A percentile compares a stretch with the other conserved stretches of the same genome.
Conservation (phyloP, 2,329 filamentous ascomycete genomes). For the Blastomyces gilchristii region DNA sequence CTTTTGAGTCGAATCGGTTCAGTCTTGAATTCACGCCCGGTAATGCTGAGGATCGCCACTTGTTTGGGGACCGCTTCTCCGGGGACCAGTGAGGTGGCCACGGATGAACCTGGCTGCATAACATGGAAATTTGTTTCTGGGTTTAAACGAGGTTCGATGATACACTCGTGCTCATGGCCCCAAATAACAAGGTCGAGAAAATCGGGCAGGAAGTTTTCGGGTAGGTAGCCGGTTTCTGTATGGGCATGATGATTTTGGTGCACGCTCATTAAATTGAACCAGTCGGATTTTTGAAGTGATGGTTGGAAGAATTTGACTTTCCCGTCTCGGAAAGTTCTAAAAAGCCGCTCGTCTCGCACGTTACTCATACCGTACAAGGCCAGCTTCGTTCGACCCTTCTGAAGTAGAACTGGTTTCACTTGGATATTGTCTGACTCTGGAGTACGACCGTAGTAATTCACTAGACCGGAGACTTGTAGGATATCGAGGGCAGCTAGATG, state of each 20-base stretch:
- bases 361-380: slow-evolving; percentile 93
- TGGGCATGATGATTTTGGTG: slow-evolving; percentile 95
- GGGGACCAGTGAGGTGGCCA: slow-evolving; percentile 82
- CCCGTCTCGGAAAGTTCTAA: slow-evolving; percentile 83
- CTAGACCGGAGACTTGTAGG: slow-evolving; percentile 75
- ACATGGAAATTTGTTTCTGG: slow-evolving; percentile 85
- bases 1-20: slow-evolving; percentile 76
- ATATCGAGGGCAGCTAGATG: slow-evolving; percentile 85
- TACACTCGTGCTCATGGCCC: slow-evolving; percentile 95
- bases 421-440: slow-evolving; percentile 89
- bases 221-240: slow-evolving; percentile 84
- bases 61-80: slow-evolving; percentile 89
- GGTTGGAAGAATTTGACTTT: slow-evolving; percentile 92
- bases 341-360: slow-evolving; percentile 87
- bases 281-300: slow-evolving; percentile 67
- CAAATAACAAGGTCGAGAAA: slow-evolving; percentile 89
- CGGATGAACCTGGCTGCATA: slow-evolving; percentile 93
- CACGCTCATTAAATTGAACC: slow-evolving; percentile 92
- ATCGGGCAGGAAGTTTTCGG: slow-evolving; percentile 82
- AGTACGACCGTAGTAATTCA: slow-evolving; percentile 93
- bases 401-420: slow-evolving; percentile 80
- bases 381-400: slow-evolving; percentile 87
- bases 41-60: slow-evolving; percentile 74
- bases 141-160: slow-evolving; percentile 75
- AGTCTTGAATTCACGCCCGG: slow-evolving; percentile 67